phyloP scores from a whole-genome alignment of 345 rosid genomes.

The Sapria himalayana region DNA sequence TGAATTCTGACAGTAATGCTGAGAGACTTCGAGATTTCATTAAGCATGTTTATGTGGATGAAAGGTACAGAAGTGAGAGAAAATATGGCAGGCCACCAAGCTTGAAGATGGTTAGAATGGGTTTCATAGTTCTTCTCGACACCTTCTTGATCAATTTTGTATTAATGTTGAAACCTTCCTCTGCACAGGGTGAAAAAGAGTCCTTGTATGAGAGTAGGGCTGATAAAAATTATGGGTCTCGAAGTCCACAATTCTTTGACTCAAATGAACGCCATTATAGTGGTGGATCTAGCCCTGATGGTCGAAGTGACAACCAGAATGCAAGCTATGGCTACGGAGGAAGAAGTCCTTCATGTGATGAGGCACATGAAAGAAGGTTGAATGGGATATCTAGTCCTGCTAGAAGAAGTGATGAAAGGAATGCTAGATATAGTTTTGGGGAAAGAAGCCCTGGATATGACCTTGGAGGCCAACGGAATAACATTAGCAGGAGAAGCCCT shows the following conservation, averaged over 20 bases:
- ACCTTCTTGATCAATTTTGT: too few species aligned
- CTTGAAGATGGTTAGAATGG: constrained; percentile 44
- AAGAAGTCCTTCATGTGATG: constrained; percentile 71
- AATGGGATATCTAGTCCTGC: constrained; percentile 70
- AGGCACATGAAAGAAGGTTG: constrained; percentile 43
- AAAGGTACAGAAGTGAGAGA: constrained; percentile 56
- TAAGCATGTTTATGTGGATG: constrained; percentile 77
- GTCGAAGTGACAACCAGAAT: constrained; percentile 33
- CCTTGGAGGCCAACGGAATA: constrained; percentile 31
- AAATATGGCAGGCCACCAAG: constrained; percentile 64
- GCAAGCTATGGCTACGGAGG: constrained; percentile 23
- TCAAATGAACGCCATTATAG: constrained; percentile 42
- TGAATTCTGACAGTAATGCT: constrained; percentile 37
- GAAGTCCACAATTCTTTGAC: constrained; percentile 74
- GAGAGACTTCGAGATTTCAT: constrained; percentile 70
- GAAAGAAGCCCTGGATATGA: constrained; percentile 57
- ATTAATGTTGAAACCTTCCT: too few species aligned
- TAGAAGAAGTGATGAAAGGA: constrained; percentile 40
- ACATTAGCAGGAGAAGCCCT: constrained; percentile 41
- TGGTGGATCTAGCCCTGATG: constrained; percentile 76
- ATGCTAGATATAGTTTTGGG: constrained; percentile 20
- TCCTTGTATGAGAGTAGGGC: constrained; percentile 32
- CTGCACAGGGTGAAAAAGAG: constrained; percentile 71
- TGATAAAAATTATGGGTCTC: too few species aligned
- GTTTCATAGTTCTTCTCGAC: too few species aligned